phyloP scores from a whole-genome alignment of 2,329 filamentous ascomycete genomes.

The Colletotrichum echinochloae region DNA sequence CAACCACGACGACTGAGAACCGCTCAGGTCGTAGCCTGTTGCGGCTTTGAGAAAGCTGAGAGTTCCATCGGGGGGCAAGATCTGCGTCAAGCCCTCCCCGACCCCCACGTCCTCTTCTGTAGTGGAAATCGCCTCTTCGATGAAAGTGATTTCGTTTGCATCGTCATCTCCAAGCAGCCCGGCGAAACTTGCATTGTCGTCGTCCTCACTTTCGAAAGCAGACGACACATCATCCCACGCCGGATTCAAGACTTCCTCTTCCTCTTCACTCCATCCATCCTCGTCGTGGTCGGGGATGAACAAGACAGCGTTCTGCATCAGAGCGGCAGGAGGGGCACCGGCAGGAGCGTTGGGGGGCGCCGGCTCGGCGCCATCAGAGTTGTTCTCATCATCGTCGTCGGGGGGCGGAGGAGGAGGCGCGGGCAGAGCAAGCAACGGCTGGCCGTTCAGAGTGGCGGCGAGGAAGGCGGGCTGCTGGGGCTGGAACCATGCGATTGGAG shows the following conservation, averaged over 20 bases:
- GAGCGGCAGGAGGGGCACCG: not conserved
- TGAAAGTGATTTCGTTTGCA: conserved; percentile 15
- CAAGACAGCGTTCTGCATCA: not conserved
- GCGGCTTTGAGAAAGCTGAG: conserved; percentile 1
- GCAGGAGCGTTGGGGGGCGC: not conserved
- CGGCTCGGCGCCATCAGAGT: conserved; percentile 3
- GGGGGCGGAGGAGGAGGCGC: conserved; percentile 17
- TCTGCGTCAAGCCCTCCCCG: conserved; percentile 1
- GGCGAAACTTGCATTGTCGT: conserved; percentile 30
- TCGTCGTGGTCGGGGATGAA: conserved; percentile 37
- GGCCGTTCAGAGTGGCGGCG: conserved; percentile 4
- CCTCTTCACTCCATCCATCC: conserved; percentile 36
- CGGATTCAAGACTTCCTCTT: conserved; percentile 41
- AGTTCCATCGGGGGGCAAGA: conserved; percentile 20
- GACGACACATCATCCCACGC: conserved; percentile 33
- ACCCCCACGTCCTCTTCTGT: not conserved
- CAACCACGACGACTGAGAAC: conserved; percentile 33
- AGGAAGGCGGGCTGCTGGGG: conserved; percentile 16
- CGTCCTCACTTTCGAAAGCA: conserved; percentile 40
- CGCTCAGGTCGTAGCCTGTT: not conserved
- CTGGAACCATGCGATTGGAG: conserved; percentile 5
- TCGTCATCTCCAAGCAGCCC: conserved; percentile 11
- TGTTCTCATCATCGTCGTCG: conserved; percentile 23
- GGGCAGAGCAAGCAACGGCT: conserved; percentile 19
- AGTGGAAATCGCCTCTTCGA: conserved; percentile 15